Conservation (phyloP, 805 yeast species). For the Saccharomycopsis babjevae region DNA sequence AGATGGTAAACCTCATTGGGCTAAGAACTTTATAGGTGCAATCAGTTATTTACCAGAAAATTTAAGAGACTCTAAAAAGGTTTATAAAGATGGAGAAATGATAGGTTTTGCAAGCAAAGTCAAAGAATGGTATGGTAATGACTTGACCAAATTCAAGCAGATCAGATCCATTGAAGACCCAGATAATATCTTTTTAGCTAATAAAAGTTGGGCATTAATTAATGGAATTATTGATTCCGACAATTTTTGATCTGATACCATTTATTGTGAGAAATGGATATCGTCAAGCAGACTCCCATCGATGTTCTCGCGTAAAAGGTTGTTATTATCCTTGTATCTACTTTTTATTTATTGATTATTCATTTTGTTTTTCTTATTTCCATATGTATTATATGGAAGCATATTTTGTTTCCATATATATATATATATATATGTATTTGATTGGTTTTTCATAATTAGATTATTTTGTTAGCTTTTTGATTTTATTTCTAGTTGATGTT, state of each 20-base stretch:
- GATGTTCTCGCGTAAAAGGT: too few relatives aligned
- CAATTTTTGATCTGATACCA: too few relatives aligned
- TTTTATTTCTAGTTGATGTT: background rate
- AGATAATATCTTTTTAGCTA: conserved; percentile 66
- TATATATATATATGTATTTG: background rate
- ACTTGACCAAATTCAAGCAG: conserved; percentile 47
- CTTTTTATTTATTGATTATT: background rate
- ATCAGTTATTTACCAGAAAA: conserved; percentile 23
- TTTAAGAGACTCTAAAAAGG: conserved; percentile 25
- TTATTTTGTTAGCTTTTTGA: background rate
- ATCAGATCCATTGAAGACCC: conserved; percentile 71
- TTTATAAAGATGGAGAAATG: conserved; percentile 57
- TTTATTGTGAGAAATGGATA: too few relatives aligned
- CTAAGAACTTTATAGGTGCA: conserved; percentile 79
- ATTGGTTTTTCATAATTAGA: background rate
- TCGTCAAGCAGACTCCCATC: too few relatives aligned
- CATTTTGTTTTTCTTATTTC: background rate
- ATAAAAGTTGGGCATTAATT: conserved; percentile 68
- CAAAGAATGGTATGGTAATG: conserved; percentile 72
- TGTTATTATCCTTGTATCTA: background rate
- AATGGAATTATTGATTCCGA: conserved; percentile 58
- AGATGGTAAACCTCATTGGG: conserved; percentile 98
- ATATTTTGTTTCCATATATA: background rate
- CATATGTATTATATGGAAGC: background rate
- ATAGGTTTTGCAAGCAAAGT: conserved; percentile 64